Percentiles rank a stretch among this genome's conserved stretches.
phyloP scores from a whole-genome alignment of 305 asterid genomes.

The Withania somnifera region DNA sequence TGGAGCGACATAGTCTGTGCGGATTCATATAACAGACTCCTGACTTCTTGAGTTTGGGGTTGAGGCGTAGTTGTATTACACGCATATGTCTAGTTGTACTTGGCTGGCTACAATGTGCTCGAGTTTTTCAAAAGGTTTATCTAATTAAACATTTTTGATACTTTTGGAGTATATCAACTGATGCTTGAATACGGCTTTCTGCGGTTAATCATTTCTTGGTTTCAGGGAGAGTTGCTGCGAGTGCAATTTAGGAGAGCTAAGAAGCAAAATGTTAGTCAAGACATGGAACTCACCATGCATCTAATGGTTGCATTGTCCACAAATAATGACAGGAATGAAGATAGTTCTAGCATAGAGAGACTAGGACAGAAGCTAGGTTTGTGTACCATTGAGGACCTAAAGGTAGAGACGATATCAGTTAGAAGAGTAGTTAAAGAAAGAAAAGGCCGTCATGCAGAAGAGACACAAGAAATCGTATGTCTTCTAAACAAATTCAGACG shows the following conservation, averaged over 20 bases:
- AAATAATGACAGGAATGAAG: slow-evolving; percentile 49
- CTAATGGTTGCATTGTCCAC: slow-evolving; percentile 62
- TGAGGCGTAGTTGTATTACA: not conserved
- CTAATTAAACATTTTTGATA: not conserved
- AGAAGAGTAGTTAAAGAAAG: slow-evolving; percentile 41
- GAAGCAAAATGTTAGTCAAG: slow-evolving; percentile 51
- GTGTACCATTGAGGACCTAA: slow-evolving; percentile 41
- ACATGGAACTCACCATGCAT: slow-evolving; percentile 85
- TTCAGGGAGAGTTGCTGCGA: slow-evolving; percentile 50
- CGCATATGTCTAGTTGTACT: not conserved
- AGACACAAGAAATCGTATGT: slow-evolving; percentile 31
- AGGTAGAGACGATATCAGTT: slow-evolving; percentile 43
- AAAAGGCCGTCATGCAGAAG: slow-evolving; percentile 27
- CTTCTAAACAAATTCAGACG: slow-evolving; percentile 54
- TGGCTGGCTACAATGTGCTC: not conserved
- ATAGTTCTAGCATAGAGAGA: slow-evolving; percentile 61
- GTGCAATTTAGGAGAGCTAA: slow-evolving; percentile 52
- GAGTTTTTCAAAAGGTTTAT: not conserved
- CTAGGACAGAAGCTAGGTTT: slow-evolving; percentile 60
- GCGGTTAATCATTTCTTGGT: not conserved
- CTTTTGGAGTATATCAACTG: not conserved
- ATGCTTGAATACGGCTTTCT: not conserved
- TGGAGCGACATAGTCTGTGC: not conserved
- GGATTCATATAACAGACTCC: not conserved
- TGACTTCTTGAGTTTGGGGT: not conserved